A percentile compares a stretch with the other conserved stretches of the same genome.
Evolutionary conservation across 2,329 filamentous ascomycete species (phyloP).

Genomic region (Penicillium sp.): DNA sequence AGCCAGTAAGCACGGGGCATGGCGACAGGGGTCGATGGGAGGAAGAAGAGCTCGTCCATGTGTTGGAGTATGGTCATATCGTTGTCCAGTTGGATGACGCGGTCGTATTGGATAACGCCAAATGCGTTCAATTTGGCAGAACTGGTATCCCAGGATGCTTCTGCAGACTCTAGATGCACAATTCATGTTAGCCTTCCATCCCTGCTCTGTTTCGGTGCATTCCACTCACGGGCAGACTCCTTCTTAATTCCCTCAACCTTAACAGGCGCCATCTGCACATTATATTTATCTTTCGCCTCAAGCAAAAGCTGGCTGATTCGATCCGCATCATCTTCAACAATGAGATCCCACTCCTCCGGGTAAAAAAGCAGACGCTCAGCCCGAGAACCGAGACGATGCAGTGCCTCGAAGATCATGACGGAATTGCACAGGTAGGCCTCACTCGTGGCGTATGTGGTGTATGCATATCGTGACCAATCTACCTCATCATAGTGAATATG

Average conservation of each 20-base stretch:
- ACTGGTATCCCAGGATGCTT: conserved; percentile 64
- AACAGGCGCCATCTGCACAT: conserved; percentile 55
- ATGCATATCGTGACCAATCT: conserved; percentile 50
- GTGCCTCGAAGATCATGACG: conserved; percentile 47
- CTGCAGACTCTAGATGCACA: conserved; percentile 20
- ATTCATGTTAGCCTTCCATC: background rate
- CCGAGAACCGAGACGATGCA: conserved; percentile 44
- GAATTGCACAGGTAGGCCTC: conserved; percentile 48
- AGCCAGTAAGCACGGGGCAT: conserved; percentile 76
- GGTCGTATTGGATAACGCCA: conserved; percentile 66
- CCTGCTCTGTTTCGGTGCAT: background rate
- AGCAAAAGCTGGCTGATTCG: conserved; percentile 52
- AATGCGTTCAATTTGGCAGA: conserved; percentile 73
- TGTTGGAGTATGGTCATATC: conserved; percentile 65
- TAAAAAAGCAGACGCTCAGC: conserved; percentile 48
- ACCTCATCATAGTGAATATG: conserved; percentile 39
- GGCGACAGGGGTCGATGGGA: conserved; percentile 64
- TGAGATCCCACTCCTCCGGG: conserved; percentile 44
- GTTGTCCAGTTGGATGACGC: conserved; percentile 64
- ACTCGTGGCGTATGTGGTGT: conserved; percentile 48
- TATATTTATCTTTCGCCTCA: conserved; percentile 54
- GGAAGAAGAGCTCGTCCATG: conserved; percentile 73
- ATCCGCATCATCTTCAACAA: conserved; percentile 33
- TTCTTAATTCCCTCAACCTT: conserved; percentile 40
- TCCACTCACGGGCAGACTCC: conserved; percentile 25